Evolutionary conservation across 306 rosid species (phyloP), one percentile per base, ranked within the genome.

Genomic region (Ormosia semicastrata): DNA sequence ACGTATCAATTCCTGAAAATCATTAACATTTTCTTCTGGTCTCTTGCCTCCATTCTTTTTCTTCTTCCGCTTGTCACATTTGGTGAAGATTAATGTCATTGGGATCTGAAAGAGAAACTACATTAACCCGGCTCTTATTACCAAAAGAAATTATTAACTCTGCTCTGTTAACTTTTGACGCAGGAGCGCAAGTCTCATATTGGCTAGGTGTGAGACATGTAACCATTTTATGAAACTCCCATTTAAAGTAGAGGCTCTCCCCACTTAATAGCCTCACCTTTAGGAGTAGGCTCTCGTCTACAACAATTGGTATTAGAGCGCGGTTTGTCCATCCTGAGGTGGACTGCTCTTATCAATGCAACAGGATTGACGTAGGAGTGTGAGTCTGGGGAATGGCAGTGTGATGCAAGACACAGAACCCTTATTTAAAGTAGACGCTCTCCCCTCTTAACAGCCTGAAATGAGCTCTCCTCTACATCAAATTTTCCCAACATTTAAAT

Each of bases 51-150:
- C 98, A 13, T 94, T 86, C 89, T 88, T 94, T 83, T 76, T 89
- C 97, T 96, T 96, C 88, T 96, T 96, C 78, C 98, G 91, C 79
- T 94, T 93, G 95, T 96, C 99, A 34, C 99, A 96, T 90, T 96
- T 96, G 46, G 99, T 96, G 86, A 93, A 96, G 85, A 96, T 79
- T 54, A 96, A 53, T 32, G 99, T 96, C 99, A 96, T 93, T 29
- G 99, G 99, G 81, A 96, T 87, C 99, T 96, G 93, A 66, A 83
- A 80, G 37, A 65, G 47, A 14, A 83, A 57, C 56, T 32, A 17
- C 36, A 79, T 85, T 66, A 69, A 60, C 7, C 54, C 49, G 3
- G 5, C 18, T 46, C 54, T 58, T 8, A 7, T 46, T 9, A 57
- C 66, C 24, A 34, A 66, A 79, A 59, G 34, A 66, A 66, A 30